Percentiles rank a stretch among this genome's conserved stretches.
phyloP scores from a whole-genome alignment of 768 basidiomycete genomes.

The Amanita thiersii region DNA sequence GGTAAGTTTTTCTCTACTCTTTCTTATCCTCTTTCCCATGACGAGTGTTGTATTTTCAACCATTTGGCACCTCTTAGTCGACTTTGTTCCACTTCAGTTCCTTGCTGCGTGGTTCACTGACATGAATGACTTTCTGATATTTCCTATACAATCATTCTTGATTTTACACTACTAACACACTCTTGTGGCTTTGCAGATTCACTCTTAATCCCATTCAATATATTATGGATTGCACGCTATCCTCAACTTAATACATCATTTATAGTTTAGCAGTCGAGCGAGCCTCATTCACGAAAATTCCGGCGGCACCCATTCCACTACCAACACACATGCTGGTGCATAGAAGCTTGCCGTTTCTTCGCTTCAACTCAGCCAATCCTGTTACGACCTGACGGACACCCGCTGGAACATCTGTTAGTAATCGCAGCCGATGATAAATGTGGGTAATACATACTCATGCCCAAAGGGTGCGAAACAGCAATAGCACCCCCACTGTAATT shows the following conservation, averaged over 20 bases:
- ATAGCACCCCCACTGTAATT: constrained; percentile 71
- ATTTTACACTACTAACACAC: neutral
- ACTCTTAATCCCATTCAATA: neutral
- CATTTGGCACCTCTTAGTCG: constrained; percentile 93
- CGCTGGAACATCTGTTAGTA: constrained; percentile 34
- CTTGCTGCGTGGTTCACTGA: constrained; percentile 49
- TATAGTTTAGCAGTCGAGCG: constrained; percentile 1
- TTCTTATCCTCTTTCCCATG: constrained; percentile 38
- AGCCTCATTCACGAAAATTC: constrained; percentile 69
- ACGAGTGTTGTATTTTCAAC: constrained; percentile 76
- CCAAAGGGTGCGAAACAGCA: constrained; percentile 73
- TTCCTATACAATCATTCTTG: constrained; percentile 28
- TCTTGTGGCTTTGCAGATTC: neutral
- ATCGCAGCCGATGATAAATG: neutral
- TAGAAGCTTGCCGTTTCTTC: constrained; percentile 59
- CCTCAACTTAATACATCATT: neutral
- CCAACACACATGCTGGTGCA: constrained; percentile 78
- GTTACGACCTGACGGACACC: constrained; percentile 85
- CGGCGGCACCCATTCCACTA: constrained; percentile 85
- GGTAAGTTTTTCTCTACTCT: constrained; percentile 21
- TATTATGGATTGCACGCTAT: neutral
- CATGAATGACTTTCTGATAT: constrained; percentile 82
- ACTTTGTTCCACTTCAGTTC: constrained; percentile 39
- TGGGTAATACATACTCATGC: constrained; percentile 57
- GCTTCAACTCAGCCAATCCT: constrained; percentile 73